phyloP scores from a whole-genome alignment of 2,329 filamentous ascomycete species.

The Macrophomina tecta region DNA sequence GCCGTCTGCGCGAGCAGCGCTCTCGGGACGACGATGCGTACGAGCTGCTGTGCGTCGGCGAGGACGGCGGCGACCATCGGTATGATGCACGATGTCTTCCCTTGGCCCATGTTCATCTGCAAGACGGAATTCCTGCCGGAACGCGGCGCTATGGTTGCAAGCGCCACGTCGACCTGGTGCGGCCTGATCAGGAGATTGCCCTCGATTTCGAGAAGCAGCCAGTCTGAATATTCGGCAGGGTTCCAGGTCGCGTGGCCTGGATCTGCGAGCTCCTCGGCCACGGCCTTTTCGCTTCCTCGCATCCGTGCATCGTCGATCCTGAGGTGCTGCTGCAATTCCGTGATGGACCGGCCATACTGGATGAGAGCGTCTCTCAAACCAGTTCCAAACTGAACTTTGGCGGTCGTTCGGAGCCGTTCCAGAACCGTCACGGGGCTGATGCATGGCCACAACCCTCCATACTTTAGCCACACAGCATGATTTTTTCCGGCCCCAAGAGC shows the following conservation, averaged over 20 bases:
- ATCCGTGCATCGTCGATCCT: slow-evolving; percentile 49
- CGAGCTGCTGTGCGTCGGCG: slow-evolving; percentile 51
- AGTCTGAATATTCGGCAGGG: slow-evolving; percentile 61
- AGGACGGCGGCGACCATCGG: slow-evolving; percentile 63
- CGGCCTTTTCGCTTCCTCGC: slow-evolving; percentile 36
- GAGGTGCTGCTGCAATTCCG: slow-evolving; percentile 52
- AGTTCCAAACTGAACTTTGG: slow-evolving; percentile 38
- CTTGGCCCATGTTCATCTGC: slow-evolving; percentile 72
- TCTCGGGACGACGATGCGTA: slow-evolving; percentile 63
- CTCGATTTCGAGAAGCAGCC: slow-evolving; percentile 72
- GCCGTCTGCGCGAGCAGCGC: slow-evolving; percentile 64
- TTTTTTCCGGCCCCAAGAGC: neutral
- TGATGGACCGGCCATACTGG: slow-evolving; percentile 52
- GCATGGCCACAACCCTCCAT: slow-evolving; percentile 26
- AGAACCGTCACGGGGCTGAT: slow-evolving; percentile 44
- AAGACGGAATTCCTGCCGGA: slow-evolving; percentile 64
- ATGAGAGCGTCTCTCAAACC: slow-evolving; percentile 52
- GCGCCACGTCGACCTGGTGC: slow-evolving; percentile 67
- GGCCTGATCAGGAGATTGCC: slow-evolving; percentile 66
- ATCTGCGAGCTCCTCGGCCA: slow-evolving; percentile 54
- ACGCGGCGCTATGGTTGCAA: slow-evolving; percentile 62
- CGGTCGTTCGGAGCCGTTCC: slow-evolving; percentile 52
- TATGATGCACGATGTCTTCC: slow-evolving; percentile 71
- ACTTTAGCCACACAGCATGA: slow-evolving; percentile 35
- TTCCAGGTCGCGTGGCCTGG: slow-evolving; percentile 63